Conservation (phyloP, 2,329 filamentous ascomycete species). For the Fusarium heterosporum region DNA sequence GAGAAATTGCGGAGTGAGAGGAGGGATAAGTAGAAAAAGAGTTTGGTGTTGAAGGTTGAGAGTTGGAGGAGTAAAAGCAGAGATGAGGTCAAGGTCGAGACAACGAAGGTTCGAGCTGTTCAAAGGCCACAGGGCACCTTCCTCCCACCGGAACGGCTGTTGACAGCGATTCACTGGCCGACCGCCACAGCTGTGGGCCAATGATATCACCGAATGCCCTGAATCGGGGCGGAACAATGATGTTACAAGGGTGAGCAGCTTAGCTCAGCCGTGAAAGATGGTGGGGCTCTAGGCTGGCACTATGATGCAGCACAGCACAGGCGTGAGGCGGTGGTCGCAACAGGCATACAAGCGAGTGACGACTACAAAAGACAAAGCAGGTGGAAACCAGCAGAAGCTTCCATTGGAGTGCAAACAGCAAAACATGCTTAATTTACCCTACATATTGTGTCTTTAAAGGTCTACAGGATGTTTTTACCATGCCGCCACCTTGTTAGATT, state of each 20-base stretch:
- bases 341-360: constrained; percentile 47
- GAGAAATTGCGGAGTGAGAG: constrained; percentile 10
- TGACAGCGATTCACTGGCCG: constrained; percentile 47
- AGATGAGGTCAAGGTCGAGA: constrained; percentile 34
- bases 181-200: constrained; percentile 49
- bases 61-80: constrained; percentile 40
- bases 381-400: constrained; percentile 42
- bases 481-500: constrained; percentile 26
- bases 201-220: constrained; percentile 50
- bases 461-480: neutral
- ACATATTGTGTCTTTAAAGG: neutral
- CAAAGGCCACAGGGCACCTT: constrained; percentile 47
- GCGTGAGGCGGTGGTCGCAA: constrained; percentile 36
- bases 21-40: constrained; percentile 5
- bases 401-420: constrained; percentile 16
- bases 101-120: constrained; percentile 46
- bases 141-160: constrained; percentile 41
- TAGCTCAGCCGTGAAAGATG: constrained; percentile 43
- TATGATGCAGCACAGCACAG: constrained; percentile 44
- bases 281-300: constrained; percentile 37
- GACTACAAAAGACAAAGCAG: constrained; percentile 43
- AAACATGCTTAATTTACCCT: neutral
- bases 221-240: constrained; percentile 53
- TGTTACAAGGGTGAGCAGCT: constrained; percentile 46
- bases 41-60: constrained; percentile 33